These are phyloP conservation scores for Stereum hirsutum DNA, from an alignment of 1,284 basidiomycete species.

Conservation along the genomic window DNA sequence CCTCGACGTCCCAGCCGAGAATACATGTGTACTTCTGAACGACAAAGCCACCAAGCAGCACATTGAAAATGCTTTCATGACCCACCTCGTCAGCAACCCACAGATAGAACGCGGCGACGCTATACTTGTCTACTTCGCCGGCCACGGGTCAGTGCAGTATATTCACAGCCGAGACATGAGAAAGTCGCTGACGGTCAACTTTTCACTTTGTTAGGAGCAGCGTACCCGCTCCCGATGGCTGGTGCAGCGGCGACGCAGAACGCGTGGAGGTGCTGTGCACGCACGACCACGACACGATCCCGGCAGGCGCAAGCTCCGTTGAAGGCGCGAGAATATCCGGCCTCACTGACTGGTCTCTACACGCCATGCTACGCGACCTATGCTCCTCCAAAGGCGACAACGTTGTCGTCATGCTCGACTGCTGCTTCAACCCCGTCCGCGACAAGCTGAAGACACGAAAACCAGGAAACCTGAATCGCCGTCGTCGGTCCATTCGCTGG, in stretches of 20 bases:
- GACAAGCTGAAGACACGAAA: no score
- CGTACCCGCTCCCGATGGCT: constrained; percentile 41
- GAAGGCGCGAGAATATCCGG: constrained; percentile 45
- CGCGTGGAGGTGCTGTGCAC: constrained; percentile 52
- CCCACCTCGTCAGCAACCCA: constrained; percentile 50
- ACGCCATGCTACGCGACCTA: constrained; percentile 47
- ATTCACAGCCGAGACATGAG: no score
- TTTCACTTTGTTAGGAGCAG: no score
- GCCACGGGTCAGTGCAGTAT: no score
- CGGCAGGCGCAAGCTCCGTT: no score
- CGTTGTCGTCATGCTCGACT: constrained; percentile 55
- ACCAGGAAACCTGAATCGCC: constrained; percentile 25
- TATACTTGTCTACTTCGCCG: constrained; percentile 59
- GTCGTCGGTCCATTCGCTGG: constrained; percentile 40
- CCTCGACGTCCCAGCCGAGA: constrained; percentile 46
- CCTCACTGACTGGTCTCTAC: constrained; percentile 56
- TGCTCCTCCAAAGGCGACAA: constrained; percentile 51
- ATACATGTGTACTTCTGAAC: constrained; percentile 47
- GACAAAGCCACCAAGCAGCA: constrained; percentile 45
- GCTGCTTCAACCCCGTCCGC: constrained; percentile 44
- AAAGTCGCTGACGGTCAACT: no score
- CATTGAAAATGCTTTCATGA: constrained; percentile 50
- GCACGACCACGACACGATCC: constrained; percentile 50
- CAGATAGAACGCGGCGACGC: constrained; percentile 50
- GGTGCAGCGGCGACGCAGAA: constrained; percentile 34